These are phyloP conservation scores for Dysphania ambrosioides DNA, from an alignment of 148 eudicot genomes.

Conservation along the genomic window DNA sequence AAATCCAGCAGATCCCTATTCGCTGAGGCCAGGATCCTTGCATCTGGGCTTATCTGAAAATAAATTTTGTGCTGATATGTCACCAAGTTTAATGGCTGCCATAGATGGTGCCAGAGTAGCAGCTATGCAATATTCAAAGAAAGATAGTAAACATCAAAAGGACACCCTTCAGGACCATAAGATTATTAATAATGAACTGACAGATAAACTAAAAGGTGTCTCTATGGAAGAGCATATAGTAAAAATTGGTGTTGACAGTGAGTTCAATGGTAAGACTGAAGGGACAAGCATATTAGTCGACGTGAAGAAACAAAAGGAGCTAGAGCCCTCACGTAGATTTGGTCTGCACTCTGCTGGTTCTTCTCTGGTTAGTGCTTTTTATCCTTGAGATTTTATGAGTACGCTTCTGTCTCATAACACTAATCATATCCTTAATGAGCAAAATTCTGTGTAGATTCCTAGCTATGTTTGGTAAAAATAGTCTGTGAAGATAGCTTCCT, in stretches of 20 bases:
- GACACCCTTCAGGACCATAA: slow-evolving; percentile 3
- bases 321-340: slow-evolving; percentile 10
- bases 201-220: slow-evolving; percentile 6
- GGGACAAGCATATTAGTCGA: slow-evolving; percentile 15
- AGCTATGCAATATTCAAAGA: slow-evolving; percentile 55
- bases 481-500: not conserved
- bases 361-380: slow-evolving; percentile 25
- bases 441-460: not conserved
- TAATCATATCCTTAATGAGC: not conserved
- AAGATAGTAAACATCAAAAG: slow-evolving; percentile 9
- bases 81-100: slow-evolving; percentile 50
- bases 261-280: not conserved
- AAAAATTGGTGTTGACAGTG: not conserved
- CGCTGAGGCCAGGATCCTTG: slow-evolving; percentile 64
- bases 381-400: not conserved
- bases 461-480: not conserved
- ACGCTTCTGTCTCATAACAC: not conserved
- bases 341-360: slow-evolving; percentile 16
- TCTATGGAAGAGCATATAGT: slow-evolving; percentile 12
- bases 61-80: slow-evolving; percentile 32
- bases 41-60: slow-evolving; percentile 25
- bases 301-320: slow-evolving; percentile 22
- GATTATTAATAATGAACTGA: not conserved
- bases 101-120: slow-evolving; percentile 68
- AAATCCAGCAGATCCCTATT: slow-evolving; percentile 42